Percentiles rank a stretch among this genome's conserved stretches.
Evolutionary conservation across 768 basidiomycete species (phyloP).

Genomic region (Chalciporus pseudorubinellus): DNA sequence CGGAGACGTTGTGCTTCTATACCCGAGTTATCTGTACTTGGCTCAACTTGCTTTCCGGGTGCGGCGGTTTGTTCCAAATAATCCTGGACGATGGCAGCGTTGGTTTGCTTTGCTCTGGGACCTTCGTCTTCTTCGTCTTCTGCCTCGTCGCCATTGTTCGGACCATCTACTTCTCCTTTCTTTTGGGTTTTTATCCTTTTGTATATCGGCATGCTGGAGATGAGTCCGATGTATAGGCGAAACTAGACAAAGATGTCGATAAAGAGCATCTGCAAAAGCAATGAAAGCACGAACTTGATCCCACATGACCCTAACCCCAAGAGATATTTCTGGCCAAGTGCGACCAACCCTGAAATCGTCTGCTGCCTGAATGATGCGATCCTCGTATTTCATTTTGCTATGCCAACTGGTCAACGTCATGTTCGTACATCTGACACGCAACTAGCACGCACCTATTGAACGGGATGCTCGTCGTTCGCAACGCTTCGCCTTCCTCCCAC

Average conservation of each 20-base stretch:
- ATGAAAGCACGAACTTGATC: constrained; percentile 23
- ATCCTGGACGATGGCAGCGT: constrained; percentile 27
- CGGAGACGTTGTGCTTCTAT: constrained; percentile 31
- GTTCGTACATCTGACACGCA: background rate
- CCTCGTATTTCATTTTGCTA: constrained; percentile 13
- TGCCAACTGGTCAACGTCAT: background rate
- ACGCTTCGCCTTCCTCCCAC: constrained; percentile 28
- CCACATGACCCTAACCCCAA: constrained; percentile 30
- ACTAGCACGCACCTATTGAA: constrained; percentile 33
- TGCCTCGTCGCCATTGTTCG: constrained; percentile 32
- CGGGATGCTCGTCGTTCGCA: constrained; percentile 17
- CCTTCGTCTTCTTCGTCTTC: constrained; percentile 27
- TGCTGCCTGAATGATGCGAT: constrained; percentile 27
- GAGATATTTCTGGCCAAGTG: constrained; percentile 29
- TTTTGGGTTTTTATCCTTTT: constrained; percentile 24
- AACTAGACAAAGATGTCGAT: constrained; percentile 20
- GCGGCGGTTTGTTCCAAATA: constrained; percentile 26
- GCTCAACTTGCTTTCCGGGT: constrained; percentile 31
- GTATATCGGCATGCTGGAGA: constrained; percentile 31
- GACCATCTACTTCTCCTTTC: constrained; percentile 25
- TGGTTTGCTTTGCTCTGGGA: constrained; percentile 21
- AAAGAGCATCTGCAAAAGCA: background rate
- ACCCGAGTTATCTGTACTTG: constrained; percentile 9
- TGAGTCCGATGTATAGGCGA: constrained; percentile 30
- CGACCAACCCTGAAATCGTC: constrained; percentile 33